Evolutionary conservation across 2,329 filamentous ascomycete species (phyloP), one percentile per base, ranked within the genome.

Genomic region (Xylaria sp.): DNA sequence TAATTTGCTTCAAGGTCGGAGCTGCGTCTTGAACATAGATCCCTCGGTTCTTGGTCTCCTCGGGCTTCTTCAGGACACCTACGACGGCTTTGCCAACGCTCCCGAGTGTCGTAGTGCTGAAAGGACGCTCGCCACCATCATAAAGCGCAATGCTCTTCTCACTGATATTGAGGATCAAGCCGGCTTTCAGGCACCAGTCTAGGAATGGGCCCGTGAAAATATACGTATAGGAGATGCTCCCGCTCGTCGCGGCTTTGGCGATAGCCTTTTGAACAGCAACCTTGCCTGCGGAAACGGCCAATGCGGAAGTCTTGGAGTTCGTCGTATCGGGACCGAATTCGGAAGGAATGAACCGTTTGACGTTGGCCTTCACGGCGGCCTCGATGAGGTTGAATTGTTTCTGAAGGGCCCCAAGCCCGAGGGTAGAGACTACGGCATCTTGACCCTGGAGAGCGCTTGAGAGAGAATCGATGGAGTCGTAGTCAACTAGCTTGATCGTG

Each of bases 301-400:
- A 81, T 1, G 77, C 58, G 63, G 80, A 70, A 55, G 77, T 71
- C 61, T 76, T 76, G 75, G 80, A 47, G 71, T 78, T 67, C 73
- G 81, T 74, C 79, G 82, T 73, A 75, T 82, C 75, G 7, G 77
- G 77, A 21, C 80, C 81, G 47, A 85, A 91, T 64, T 91, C 88
- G 2, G 86, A 86, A 1, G 88, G 88, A 32, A 91, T 79, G 79
- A 90, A 89, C n/a, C 87, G 83, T 72, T 86, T 82, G 6, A 90
- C 87, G 7, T 56, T 36, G 0, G 87, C 88, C 6, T 83, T 83
- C 53, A 87, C 82, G 14, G 87, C 83, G 0, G 88, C 89, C 57
- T 90, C 85, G 54, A 90, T 82, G 62, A 90, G 74, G 19, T 80
- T 77, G 14, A 78, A 77, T 75, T 90, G 88, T 75, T 6, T 70